Conservation (phyloP, 116 monocot genomes). For the Trichopus zeylanicus region DNA sequence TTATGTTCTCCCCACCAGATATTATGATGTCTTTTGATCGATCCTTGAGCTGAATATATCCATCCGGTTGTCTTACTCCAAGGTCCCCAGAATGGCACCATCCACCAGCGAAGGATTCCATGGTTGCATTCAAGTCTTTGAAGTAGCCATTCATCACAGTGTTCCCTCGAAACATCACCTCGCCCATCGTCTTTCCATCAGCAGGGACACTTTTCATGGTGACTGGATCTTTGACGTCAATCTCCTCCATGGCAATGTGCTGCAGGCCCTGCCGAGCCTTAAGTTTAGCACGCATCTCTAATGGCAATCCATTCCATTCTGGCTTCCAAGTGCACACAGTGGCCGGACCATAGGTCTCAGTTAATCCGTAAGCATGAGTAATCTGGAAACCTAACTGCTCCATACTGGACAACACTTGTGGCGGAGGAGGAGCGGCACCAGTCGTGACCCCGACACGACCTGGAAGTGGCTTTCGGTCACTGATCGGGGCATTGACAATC, state of each 20-base stretch:
- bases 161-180: slow-evolving; percentile 82
- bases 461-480: slow-evolving; percentile 26
- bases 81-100: slow-evolving; percentile 76
- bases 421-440: slow-evolving; percentile 68
- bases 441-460: slow-evolving; percentile 42
- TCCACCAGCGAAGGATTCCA: slow-evolving; percentile 45
- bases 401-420: slow-evolving; percentile 58
- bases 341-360: slow-evolving; percentile 66
- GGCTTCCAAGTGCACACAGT: slow-evolving; percentile 69
- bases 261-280: slow-evolving; percentile 62
- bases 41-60: slow-evolving; percentile 74
- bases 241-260: slow-evolving; percentile 45
- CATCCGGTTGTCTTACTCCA: slow-evolving; percentile 52
- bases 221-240: slow-evolving; percentile 59
- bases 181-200: slow-evolving; percentile 59
- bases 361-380: slow-evolving; percentile 60
- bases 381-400: slow-evolving; percentile 62
- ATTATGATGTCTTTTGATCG: slow-evolving; percentile 74
- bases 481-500: slow-evolving; percentile 29
- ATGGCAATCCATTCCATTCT: slow-evolving; percentile 52
- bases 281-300: slow-evolving; percentile 25
- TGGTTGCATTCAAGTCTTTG: slow-evolving; percentile 48
- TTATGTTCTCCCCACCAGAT: slow-evolving; percentile 84
- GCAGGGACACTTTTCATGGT: slow-evolving; percentile 71
- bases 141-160: slow-evolving; percentile 82